Conservation (phyloP, 106 monocot species). For the Dactylorhiza incarnata region DNA sequence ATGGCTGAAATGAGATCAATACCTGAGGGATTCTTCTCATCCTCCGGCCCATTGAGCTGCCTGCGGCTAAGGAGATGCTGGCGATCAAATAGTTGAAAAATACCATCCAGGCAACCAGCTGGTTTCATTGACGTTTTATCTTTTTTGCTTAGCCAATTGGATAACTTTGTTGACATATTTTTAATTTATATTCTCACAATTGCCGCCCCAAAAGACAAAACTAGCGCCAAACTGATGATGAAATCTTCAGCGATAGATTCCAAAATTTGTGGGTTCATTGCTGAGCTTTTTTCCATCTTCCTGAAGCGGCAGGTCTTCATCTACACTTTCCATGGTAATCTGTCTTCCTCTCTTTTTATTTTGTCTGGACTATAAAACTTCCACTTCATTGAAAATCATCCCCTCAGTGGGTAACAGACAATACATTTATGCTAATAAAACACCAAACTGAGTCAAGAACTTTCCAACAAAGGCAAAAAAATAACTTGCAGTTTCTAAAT, state of each 20-base stretch:
- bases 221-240: background rate
- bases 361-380: background rate
- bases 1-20: background rate
- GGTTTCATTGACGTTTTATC: conserved; percentile 47
- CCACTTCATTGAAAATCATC: background rate
- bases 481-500: background rate
- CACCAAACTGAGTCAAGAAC: background rate
- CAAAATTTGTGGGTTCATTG: background rate
- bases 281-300: background rate
- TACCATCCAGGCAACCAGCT: conserved; percentile 69
- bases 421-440: background rate
- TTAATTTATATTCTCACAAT: background rate
- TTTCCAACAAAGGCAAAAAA: background rate
- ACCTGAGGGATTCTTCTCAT: conserved; percentile 47
- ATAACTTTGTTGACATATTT: conserved; percentile 62
- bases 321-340: background rate
- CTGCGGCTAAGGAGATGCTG: conserved; percentile 36
- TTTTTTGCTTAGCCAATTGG: conserved; percentile 43
- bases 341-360: background rate
- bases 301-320: background rate
- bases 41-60: conserved; percentile 15
- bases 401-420: background rate
- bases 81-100: conserved; percentile 80
- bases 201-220: background rate
- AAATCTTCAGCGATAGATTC: background rate